Evolutionary conservation across 2,329 filamentous ascomycete genomes (phyloP).

Genomic region (Fusarium neocosmosporiellum): DNA sequence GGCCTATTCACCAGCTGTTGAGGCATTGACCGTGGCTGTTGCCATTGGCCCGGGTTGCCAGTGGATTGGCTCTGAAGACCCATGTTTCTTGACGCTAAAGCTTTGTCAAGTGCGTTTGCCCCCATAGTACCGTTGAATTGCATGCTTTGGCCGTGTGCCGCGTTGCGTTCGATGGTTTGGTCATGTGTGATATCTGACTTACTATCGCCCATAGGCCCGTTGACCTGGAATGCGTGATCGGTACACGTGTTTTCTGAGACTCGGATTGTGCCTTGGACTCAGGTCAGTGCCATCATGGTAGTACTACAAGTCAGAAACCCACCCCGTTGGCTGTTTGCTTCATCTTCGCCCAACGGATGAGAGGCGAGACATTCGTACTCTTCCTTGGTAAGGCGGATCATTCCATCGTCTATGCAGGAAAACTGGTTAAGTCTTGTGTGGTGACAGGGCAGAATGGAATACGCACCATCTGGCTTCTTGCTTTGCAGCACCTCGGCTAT

Average conservation of each 20-base stretch:
- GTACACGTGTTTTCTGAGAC: background rate
- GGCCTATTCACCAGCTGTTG: too few species aligned
- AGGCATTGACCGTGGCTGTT: too few species aligned
- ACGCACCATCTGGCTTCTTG: background rate
- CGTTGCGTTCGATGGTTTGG: background rate
- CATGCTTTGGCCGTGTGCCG: background rate
- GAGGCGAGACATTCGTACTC: conserved; percentile 3
- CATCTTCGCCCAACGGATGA: background rate
- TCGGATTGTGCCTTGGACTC: background rate
- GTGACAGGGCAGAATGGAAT: too few species aligned
- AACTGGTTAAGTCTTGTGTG: background rate
- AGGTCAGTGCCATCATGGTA: too few species aligned
- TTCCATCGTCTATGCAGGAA: background rate
- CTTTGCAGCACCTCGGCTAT: background rate
- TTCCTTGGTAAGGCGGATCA: conserved; percentile 5
- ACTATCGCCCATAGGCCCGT: background rate
- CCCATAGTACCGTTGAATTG: background rate
- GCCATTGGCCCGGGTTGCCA: too few species aligned
- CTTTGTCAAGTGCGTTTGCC: background rate
- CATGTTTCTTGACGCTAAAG: background rate
- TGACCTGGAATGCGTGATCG: background rate
- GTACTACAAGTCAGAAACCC: background rate
- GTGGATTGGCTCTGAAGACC: too few species aligned
- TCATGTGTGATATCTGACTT: background rate
- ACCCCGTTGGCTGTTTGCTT: background rate